Evolutionary conservation across 441 rosid species (phyloP), one percentile per base, ranked within the genome.

Genomic region (Bruguiera hainesii): DNA sequence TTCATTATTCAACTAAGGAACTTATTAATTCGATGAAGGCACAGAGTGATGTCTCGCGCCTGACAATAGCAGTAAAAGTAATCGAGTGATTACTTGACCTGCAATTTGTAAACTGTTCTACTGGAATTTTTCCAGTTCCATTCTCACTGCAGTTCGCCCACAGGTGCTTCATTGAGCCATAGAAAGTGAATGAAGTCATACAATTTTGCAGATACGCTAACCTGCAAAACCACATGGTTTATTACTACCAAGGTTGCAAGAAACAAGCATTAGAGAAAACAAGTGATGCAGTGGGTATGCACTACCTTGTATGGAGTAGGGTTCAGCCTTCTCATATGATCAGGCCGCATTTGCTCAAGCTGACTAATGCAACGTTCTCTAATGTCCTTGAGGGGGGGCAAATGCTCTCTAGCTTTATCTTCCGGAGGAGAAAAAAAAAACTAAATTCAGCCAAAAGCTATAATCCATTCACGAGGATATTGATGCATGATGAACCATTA

Each of bases 111-210:
- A 37, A 56, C 58, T 61, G 59, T 57, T 35, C 73, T 35, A 63
- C 26, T 33, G 68, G 46, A 50, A 25, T 39, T 20, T 31, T 8
- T 37, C 52, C 6, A 19, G 0, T n/a, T 20, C n/a, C 5, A 28
- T 51, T 23, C 69, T 82, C 73, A 94, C 63, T 85, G 92, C 82
- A 95, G 68, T 76, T 95, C 98, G 63, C 99, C 98, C 6, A 95
- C 98, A 0, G 98, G 97, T 3, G 98, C 99, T 81, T 95, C 99
- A 3, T 95, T 95, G 70, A 95, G 98, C 98, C 99, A 95, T 37
- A 96, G 82, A 82, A 87, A 89, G 78, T 96, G 99, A 69, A 96
- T 96, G 83, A 96, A 96, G 65, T 96, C 99, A 8, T 96, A 96
- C 74, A 96, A 74, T 70, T 89, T 90, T 0, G 88, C 84, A 53